Evolutionary conservation across 2,329 filamentous ascomycete species (phyloP).

Genomic region (Claviceps humidiphila): DNA sequence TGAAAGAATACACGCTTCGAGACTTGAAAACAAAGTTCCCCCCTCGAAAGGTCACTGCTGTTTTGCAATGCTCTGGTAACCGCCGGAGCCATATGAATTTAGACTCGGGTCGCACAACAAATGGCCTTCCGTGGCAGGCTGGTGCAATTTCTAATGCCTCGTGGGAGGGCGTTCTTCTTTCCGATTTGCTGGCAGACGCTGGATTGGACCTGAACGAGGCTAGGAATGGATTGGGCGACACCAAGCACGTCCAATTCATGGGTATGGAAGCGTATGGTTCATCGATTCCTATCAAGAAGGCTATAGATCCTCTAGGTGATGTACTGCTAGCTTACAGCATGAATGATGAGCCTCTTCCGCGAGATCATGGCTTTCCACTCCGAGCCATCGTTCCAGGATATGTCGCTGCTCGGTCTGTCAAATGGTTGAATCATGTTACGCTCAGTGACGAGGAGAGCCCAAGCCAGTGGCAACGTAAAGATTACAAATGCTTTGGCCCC

Average conservation of each 20-base stretch:
- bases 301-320: constrained; percentile 46
- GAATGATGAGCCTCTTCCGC: constrained; percentile 50
- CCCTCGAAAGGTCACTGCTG: constrained; percentile 37
- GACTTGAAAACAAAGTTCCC: constrained; percentile 41
- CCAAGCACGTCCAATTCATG: constrained; percentile 42
- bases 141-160: constrained; percentile 48
- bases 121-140: constrained; percentile 45
- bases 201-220: constrained; percentile 32
- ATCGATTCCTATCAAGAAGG: constrained; percentile 46
- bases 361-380: constrained; percentile 53
- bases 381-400: constrained; percentile 50
- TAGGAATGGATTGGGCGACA: constrained; percentile 22
- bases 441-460: constrained; percentile 53
- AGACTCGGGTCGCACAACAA: constrained; percentile 30
- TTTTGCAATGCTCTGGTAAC: constrained; percentile 48
- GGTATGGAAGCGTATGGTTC: constrained; percentile 48
- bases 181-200: constrained; percentile 42
- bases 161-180: constrained; percentile 43
- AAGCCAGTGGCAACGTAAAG: constrained; percentile 51
- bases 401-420: constrained; percentile 54
- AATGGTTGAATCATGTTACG: constrained; percentile 53
- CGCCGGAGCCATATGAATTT: constrained; percentile 45
- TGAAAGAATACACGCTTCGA: constrained; percentile 36
- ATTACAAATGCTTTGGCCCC: constrained; percentile 58
- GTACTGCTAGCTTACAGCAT: constrained; percentile 55